phyloP scores from a whole-genome alignment of 306 rosid genomes.

The Albizia julibrissin region DNA sequence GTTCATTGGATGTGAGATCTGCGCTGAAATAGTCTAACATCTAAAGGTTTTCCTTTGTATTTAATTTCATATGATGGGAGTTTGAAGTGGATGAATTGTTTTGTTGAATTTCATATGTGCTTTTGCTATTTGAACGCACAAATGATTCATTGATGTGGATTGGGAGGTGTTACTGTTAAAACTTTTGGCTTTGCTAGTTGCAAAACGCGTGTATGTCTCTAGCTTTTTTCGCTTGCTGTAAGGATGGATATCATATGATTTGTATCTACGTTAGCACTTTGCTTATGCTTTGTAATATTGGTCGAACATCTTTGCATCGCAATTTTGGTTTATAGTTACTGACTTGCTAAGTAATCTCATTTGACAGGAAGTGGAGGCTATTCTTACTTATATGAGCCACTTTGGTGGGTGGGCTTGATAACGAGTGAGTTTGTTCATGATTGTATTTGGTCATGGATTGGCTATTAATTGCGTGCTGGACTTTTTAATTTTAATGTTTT shows the following conservation, averaged over 20 bases:
- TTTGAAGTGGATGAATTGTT: slow-evolving; percentile 12
- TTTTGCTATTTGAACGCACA: background rate
- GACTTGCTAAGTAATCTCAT: slow-evolving; percentile 34
- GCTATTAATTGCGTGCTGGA: background rate
- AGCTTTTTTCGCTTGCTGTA: slow-evolving; percentile 7
- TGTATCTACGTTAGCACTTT: slow-evolving; percentile 6
- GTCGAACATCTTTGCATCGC: background rate
- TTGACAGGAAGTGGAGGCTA: slow-evolving; percentile 94
- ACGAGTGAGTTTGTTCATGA: slow-evolving; percentile 70
- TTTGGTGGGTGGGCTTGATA: slow-evolving; percentile 99
- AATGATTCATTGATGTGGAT: background rate
- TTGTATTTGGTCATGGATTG: slow-evolving; percentile 26
- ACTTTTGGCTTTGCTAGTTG: background rate
- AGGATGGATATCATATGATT: slow-evolving; percentile 2
- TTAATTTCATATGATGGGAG: slow-evolving; percentile 3
- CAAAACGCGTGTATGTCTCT: background rate
- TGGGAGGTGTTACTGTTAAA: background rate
- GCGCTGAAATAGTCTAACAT: background rate
- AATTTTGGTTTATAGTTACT: slow-evolving; percentile 11
- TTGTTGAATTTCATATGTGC: background rate
- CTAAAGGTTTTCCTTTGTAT: background rate
- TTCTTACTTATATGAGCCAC: slow-evolving; percentile 97
- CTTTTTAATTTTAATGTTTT: slow-evolving; percentile 8
- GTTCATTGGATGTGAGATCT: slow-evolving; percentile 9
- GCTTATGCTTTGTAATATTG: slow-evolving; percentile 12